Evolutionary conservation across 768 basidiomycete genomes (phyloP).

Genomic region (Coprinellus micaceus): DNA sequence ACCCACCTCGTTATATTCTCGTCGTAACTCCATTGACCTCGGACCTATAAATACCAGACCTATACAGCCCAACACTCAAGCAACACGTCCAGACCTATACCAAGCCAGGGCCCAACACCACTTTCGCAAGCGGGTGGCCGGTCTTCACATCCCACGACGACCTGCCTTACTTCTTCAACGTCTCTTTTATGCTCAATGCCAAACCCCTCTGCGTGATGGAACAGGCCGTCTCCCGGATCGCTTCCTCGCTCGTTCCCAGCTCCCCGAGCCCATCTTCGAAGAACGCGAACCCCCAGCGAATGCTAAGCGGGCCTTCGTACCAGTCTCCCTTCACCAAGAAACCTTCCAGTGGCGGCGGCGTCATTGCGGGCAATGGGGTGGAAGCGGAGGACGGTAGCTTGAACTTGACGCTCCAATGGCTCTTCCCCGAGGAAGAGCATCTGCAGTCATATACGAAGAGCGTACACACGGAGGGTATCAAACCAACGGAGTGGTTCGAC

Average conservation of each 20-base stretch:
- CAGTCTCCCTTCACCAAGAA: too few relatives aligned
- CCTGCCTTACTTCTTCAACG: constrained; percentile 42
- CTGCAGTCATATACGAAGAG: constrained; percentile 18
- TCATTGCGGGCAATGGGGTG: too few relatives aligned
- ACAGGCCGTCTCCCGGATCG: constrained; percentile 31
- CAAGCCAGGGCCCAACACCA: constrained; percentile 18
- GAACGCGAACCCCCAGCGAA: too few relatives aligned
- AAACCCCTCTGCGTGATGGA: constrained; percentile 43
- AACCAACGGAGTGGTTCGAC: constrained; percentile 40
- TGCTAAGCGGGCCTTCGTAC: too few relatives aligned
- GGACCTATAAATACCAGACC: constrained; percentile 27
- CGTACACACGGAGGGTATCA: constrained; percentile 21
- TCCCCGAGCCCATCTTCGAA: too few relatives aligned
- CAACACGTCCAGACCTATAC: constrained; percentile 37
- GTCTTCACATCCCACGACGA: constrained; percentile 31
- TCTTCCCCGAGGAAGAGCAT: constrained; percentile 40
- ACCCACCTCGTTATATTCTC: not conserved
- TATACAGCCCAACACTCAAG: constrained; percentile 38
- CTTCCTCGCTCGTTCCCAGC: too few relatives aligned
- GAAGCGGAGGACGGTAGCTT: constrained; percentile 14
- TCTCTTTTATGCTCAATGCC: constrained; percentile 45
- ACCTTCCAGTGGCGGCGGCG: too few relatives aligned
- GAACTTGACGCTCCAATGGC: constrained; percentile 39
- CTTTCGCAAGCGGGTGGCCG: constrained; percentile 20
- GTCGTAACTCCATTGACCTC: too few relatives aligned